Percentiles rank a stretch among this genome's conserved stretches.
These are phyloP conservation scores for Metarhizium sp. DNA, from an alignment of 2,329 filamentous ascomycete genomes.

Conservation along the genomic window DNA sequence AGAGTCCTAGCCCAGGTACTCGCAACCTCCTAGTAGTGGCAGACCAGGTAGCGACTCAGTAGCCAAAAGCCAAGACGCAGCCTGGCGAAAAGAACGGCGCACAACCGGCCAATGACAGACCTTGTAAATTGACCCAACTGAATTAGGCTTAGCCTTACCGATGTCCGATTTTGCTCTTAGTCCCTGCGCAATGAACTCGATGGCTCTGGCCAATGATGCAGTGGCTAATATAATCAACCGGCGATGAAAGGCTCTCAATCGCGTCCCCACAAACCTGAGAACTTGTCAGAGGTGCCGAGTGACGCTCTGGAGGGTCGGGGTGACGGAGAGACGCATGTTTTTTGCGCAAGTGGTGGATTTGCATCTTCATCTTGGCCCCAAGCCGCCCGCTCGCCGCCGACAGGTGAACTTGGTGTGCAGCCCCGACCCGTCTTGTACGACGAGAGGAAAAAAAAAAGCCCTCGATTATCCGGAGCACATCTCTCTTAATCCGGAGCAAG, in stretches of 20 bases:
- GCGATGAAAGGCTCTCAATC: constrained; percentile 3
- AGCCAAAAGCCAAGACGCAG: background rate
- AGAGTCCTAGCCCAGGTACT: too few species aligned
- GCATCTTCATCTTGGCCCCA: background rate
- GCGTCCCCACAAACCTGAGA: background rate
- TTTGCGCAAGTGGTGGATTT: constrained; percentile 1
- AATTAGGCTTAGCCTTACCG: constrained; percentile 13
- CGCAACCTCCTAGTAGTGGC: too few species aligned
- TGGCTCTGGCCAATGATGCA: constrained; percentile 7
- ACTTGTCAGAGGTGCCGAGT: constrained; percentile 2
- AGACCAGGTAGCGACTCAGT: too few species aligned
- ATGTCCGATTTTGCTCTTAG: constrained; percentile 9
- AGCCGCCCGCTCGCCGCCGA: too few species aligned
- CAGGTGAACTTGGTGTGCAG: too few species aligned
- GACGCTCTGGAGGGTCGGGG: constrained; percentile 7
- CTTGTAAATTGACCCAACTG: background rate
- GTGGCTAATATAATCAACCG: constrained; percentile 9
- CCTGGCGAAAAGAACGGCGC: background rate
- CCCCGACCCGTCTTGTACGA: too few species aligned
- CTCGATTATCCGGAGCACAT: too few species aligned
- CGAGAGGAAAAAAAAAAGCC: too few species aligned
- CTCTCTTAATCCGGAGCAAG: too few species aligned
- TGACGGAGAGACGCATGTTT: background rate
- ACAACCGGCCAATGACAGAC: background rate
- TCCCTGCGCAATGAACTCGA: constrained; percentile 5